A percentile compares a stretch with the other conserved stretches of the same genome.
These are phyloP conservation scores for Trichoderma atrobrunneum DNA, from an alignment of 2,329 filamentous ascomycete species.

Conservation along the genomic window DNA sequence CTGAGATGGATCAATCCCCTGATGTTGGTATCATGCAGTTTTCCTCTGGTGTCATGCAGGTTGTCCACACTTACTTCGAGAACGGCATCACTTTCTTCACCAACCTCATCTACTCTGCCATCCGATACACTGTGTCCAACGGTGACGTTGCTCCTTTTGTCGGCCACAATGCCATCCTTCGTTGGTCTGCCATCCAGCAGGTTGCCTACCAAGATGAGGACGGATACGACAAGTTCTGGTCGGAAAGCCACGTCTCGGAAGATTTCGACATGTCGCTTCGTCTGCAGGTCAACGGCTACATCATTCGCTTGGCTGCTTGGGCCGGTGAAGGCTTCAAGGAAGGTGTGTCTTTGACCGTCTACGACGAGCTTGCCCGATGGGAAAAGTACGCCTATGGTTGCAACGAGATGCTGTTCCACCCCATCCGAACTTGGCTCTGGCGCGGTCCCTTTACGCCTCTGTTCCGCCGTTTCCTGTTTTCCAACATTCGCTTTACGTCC, in stretches of 20 bases:
- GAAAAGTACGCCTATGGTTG: slow-evolving; percentile 86
- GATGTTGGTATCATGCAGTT: slow-evolving; percentile 79
- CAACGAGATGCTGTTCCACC: slow-evolving; percentile 79
- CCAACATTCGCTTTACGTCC: slow-evolving; percentile 70
- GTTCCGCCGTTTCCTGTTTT: slow-evolving; percentile 71
- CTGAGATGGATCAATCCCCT: slow-evolving; percentile 76
- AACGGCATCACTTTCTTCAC: slow-evolving; percentile 70
- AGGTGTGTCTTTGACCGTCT: slow-evolving; percentile 78
- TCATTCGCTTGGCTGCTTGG: slow-evolving; percentile 70
- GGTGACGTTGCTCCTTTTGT: slow-evolving; percentile 77
- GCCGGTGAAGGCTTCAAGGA: slow-evolving; percentile 77
- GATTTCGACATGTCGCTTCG: slow-evolving; percentile 81
- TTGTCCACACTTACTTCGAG: slow-evolving; percentile 70
- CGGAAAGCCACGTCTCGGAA: slow-evolving; percentile 74
- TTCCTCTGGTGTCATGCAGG: slow-evolving; percentile 75
- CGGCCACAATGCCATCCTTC: slow-evolving; percentile 74
- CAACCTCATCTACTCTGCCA: slow-evolving; percentile 72
- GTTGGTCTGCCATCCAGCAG: slow-evolving; percentile 73
- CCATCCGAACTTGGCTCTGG: slow-evolving; percentile 68
- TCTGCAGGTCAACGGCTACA: slow-evolving; percentile 69
- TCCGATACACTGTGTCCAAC: slow-evolving; percentile 73
- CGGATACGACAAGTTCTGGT: slow-evolving; percentile 78
- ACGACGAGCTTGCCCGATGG: slow-evolving; percentile 81
- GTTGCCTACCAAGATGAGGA: slow-evolving; percentile 68
- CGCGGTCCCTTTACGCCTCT: slow-evolving; percentile 76